These are phyloP conservation scores for Viola pubescens DNA, from an alignment of 441 rosid genomes.

Conservation along the genomic window DNA sequence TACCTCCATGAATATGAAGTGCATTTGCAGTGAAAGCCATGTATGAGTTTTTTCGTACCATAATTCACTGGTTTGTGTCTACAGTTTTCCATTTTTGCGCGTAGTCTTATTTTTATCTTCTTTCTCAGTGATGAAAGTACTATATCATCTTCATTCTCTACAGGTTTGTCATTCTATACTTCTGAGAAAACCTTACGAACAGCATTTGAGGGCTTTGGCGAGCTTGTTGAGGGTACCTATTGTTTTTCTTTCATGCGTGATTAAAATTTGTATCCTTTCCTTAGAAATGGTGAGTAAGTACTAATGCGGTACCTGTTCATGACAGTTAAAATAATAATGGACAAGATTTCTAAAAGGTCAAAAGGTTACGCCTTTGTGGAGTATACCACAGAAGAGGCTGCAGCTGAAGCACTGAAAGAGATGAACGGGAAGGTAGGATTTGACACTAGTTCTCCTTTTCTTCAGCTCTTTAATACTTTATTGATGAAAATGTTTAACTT, in stretches of 20 bases:
- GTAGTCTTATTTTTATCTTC: background rate
- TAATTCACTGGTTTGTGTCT: background rate
- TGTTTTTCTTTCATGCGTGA: background rate
- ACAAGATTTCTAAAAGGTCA: constrained; percentile 93
- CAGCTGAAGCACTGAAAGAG: constrained; percentile 73
- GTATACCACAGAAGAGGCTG: constrained; percentile 90
- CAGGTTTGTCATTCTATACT: constrained; percentile 90
- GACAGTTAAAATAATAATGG: constrained; percentile 88
- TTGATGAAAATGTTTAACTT: too few relatives aligned
- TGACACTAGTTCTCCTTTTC: background rate
- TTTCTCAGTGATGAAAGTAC: constrained; percentile 1
- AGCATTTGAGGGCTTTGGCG: constrained; percentile 89
- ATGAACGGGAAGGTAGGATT: constrained; percentile 86
- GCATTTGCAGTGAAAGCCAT: too few relatives aligned
- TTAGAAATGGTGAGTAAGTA: constrained; percentile 7
- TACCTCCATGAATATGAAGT: too few relatives aligned
- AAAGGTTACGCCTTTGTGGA: constrained; percentile 87
- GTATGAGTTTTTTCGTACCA: background rate
- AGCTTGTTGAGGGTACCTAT: constrained; percentile 68
- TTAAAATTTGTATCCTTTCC: background rate
- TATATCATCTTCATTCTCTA: background rate
- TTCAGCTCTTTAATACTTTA: background rate
- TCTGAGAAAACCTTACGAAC: constrained; percentile 88
- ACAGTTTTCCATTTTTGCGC: background rate
- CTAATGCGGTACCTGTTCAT: constrained; percentile 1